These are phyloP conservation scores for Leccinum pachyderme DNA, from an alignment of 1,284 basidiomycete species.

Conservation along the genomic window DNA sequence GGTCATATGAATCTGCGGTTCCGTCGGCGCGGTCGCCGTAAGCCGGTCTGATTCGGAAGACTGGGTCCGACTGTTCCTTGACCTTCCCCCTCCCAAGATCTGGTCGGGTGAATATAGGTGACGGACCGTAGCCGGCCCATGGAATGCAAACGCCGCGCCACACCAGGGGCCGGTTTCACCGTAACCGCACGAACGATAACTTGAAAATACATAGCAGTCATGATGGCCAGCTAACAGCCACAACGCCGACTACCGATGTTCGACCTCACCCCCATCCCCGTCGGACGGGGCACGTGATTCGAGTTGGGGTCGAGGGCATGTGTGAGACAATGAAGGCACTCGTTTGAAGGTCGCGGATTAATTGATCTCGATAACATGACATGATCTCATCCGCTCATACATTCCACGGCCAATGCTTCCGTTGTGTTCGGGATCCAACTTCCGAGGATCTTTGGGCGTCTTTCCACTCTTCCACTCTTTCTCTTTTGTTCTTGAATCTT, in stretches of 20 bases:
- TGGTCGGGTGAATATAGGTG: not conserved
- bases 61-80: not conserved
- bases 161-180: not conserved
- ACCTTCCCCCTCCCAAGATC: not conserved
- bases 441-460: not conserved
- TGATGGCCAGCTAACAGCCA: not conserved
- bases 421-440: not conserved
- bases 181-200: not conserved
- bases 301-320: not conserved
- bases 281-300: not conserved
- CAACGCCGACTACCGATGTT: not conserved
- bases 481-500: not conserved
- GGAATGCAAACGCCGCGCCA: not conserved
- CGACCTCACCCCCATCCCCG: not conserved
- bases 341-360: not conserved
- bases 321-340: not conserved
- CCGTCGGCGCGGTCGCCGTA: slow-evolving; percentile 1
- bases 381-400: not conserved
- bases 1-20: not conserved
- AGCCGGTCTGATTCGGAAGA: not conserved
- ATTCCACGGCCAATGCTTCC: not conserved
- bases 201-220: not conserved
- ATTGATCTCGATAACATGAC: not conserved
- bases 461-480: not conserved
- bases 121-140: not conserved